These are phyloP conservation scores for Chlamydomonas sp. DNA, from an alignment of 139 green algal species.

Conservation along the genomic window DNA sequence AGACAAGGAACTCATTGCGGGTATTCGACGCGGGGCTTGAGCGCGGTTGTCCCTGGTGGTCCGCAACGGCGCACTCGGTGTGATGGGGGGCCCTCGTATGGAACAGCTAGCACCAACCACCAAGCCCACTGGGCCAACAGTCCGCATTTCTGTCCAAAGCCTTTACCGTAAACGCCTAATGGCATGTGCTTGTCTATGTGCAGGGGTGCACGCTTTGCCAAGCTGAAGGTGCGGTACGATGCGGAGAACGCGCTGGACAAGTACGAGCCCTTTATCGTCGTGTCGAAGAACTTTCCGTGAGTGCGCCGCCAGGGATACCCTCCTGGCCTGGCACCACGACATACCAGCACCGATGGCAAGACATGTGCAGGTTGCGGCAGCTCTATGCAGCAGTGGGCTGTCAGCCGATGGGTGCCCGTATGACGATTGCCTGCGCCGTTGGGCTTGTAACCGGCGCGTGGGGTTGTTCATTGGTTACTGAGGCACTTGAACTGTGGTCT, in stretches of 20 bases:
- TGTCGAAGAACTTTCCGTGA: constrained; percentile 80
- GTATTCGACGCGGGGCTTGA: not conserved
- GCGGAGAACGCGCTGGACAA: constrained; percentile 62
- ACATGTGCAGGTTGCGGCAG: not conserved
- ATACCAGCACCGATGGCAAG: too few species aligned
- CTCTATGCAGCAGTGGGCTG: not conserved
- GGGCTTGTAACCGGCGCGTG: too few species aligned
- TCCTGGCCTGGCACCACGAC: not conserved
- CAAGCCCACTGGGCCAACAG: too few species aligned
- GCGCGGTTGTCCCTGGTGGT: too few species aligned
- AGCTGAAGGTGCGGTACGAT: constrained; percentile 56
- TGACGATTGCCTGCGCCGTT: too few species aligned
- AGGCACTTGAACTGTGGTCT: too few species aligned
- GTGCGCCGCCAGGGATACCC: constrained; percentile 1
- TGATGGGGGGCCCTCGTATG: too few species aligned
- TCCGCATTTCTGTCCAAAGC: not conserved
- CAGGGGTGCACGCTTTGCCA: constrained; percentile 45
- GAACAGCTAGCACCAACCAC: too few species aligned
- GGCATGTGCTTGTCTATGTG: not conserved
- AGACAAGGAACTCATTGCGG: not conserved
- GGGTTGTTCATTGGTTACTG: too few species aligned
- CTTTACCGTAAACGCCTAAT: not conserved
- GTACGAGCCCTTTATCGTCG: constrained; percentile 82
- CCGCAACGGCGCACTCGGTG: not conserved
- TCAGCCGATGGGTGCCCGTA: too few species aligned